Conservation (phyloP, 1,284 basidiomycete species). For the Laetiporus sulphureus region DNA sequence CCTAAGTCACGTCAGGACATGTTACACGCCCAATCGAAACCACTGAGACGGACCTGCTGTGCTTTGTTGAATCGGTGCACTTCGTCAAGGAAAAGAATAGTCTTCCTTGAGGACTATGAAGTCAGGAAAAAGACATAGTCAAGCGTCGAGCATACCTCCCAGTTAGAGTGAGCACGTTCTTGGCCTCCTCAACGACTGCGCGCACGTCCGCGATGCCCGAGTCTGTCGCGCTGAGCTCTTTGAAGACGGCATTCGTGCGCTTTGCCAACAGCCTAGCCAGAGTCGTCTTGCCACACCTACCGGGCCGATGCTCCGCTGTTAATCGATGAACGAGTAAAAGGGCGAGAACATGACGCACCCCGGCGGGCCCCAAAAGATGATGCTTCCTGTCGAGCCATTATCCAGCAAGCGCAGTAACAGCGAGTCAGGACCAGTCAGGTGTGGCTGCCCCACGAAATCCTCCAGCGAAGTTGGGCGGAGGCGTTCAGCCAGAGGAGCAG, state of each 20-base stretch:
- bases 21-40: not conserved
- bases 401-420: conserved; percentile 45
- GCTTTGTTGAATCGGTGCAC: conserved; percentile 85
- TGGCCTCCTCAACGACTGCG: conserved; percentile 76
- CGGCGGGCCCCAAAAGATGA: conserved; percentile 73
- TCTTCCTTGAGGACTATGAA: conserved; percentile 37
- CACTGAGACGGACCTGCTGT: conserved; percentile 57
- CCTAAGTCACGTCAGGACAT: conserved; percentile 31
- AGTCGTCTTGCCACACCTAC: conserved; percentile 74
- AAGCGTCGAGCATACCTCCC: conserved; percentile 41
- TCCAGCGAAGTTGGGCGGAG: conserved; percentile 54
- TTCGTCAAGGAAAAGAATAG: conserved; percentile 80
- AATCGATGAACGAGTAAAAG: no score
- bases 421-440: conserved; percentile 47
- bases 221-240: conserved; percentile 71
- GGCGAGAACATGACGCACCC: conserved; percentile 35
- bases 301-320: no score
- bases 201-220: conserved; percentile 79
- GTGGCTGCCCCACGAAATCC: conserved; percentile 66
- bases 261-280: conserved; percentile 67
- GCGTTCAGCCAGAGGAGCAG: conserved; percentile 58
- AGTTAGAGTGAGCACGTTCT: conserved; percentile 59
- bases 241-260: conserved; percentile 56
- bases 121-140: conserved; percentile 7
- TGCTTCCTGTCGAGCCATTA: conserved; percentile 46